Conservation (phyloP, 2,329 filamentous ascomycete genomes). For the Colletotrichum camelliae region DNA sequence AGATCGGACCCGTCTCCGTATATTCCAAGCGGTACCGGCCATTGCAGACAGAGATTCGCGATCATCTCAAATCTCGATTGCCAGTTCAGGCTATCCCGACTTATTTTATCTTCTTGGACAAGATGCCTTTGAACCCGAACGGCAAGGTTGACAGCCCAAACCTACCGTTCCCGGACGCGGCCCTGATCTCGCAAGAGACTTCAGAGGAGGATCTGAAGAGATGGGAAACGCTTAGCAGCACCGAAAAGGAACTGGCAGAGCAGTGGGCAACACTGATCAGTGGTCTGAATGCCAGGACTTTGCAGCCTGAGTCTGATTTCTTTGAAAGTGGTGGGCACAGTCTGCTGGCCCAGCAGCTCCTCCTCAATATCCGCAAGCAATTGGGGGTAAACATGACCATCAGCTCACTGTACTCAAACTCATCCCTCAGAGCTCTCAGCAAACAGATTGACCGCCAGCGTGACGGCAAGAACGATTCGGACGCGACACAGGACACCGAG, state of each 20-base stretch:
- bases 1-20: slow-evolving; percentile 48
- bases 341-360: slow-evolving; percentile 70
- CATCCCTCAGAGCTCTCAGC: slow-evolving; percentile 51
- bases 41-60: slow-evolving; percentile 55
- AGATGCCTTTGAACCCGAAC: slow-evolving; percentile 75
- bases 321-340: slow-evolving; percentile 45
- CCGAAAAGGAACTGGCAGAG: slow-evolving; percentile 67
- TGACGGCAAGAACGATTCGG: slow-evolving; percentile 29
- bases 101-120: slow-evolving; percentile 32
- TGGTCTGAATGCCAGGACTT: slow-evolving; percentile 69
- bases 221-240: slow-evolving; percentile 52
- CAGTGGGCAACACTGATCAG: slow-evolving; percentile 77
- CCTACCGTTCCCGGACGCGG: slow-evolving; percentile 72
- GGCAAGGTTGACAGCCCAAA: slow-evolving; percentile 82
- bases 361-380: slow-evolving; percentile 66
- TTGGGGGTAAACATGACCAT: slow-evolving; percentile 64
- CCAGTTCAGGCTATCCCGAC: slow-evolving; percentile 43
- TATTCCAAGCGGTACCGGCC: slow-evolving; percentile 28
- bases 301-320: slow-evolving; percentile 43
- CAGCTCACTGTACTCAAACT: slow-evolving; percentile 71
- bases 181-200: slow-evolving; percentile 33
- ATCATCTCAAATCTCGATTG: slow-evolving; percentile 71
- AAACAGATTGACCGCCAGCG: slow-evolving; percentile 39
- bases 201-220: slow-evolving; percentile 47
- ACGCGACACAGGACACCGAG: slow-evolving; percentile 29